Evolutionary conservation across 306 rosid species (phyloP), one percentile per base, ranked within the genome.

Genomic region (Pyrus betulifolia): DNA sequence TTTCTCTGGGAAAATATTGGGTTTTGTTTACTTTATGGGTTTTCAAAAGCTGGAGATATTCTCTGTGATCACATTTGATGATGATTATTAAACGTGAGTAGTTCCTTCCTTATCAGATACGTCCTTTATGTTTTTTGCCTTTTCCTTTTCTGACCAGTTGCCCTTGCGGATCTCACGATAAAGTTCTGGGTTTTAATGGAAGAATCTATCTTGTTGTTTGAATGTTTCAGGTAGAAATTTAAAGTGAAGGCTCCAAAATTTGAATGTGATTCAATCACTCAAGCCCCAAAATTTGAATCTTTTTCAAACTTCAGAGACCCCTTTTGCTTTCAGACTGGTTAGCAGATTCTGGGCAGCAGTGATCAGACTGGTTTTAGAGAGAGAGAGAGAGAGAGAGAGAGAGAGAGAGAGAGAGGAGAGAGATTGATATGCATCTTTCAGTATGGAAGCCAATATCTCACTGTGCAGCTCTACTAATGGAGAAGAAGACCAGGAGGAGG

Each of bases 151-250:
- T 76, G 81, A 81, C 82, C 81, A 61, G 72, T 57, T 54, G 75
- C 49, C 42, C 61, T 46, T 60, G 31, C 76, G 49, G 82, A 86
- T 86, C 84, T 69, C 44, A 52, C 66, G 0, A 49, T 4, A 79
- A 86, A 86, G 81, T 66, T 70, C 55, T 61, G 76, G 55, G 83
- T 74, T 67, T 81, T 77, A 80, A 83, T 80, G 76, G 62, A 75
- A 70, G 85, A 76, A 76, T 73, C 69, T 69, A 68, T 63, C 75
- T 61, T 70, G 49, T 72, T 69, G 40, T 64, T 75, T 81, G 78
- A 78, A 66, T 78, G 73, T 70, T 72, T 78, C 70, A 83, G 87
- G 85, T 49, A 12, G 4, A 49, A 49, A 67, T 46, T 31, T 69
- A 83, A 86, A 81, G 84, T 59, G 40, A 76, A 63, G 78, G 80